These are phyloP conservation scores for Linum usitatissimum DNA, from an alignment of 345 rosid genomes.

Conservation along the genomic window DNA sequence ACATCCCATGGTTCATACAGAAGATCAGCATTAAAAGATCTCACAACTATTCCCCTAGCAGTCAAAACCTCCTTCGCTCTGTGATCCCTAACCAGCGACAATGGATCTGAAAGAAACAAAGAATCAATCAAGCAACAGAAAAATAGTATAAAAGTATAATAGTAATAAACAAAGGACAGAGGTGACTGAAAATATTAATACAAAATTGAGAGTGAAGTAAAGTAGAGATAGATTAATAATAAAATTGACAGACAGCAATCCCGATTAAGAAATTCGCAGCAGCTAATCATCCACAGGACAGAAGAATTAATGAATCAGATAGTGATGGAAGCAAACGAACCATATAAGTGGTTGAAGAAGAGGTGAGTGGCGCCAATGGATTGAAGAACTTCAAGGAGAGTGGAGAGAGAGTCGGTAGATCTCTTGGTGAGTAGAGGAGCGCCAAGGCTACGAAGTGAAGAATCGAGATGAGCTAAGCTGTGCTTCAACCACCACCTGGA, in stretches of 20 bases:
- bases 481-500: conserved; percentile 99
- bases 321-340: conserved; percentile 33
- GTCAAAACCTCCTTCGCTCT: conserved; percentile 71
- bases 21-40: conserved; percentile 86
- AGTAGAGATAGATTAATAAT: too few species aligned
- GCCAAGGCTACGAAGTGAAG: conserved; percentile 81
- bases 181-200: too few species aligned
- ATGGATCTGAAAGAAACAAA: conserved; percentile 57
- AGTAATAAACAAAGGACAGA: background rate
- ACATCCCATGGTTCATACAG: conserved; percentile 99
- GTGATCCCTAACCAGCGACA: conserved; percentile 92
- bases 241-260: too few species aligned
- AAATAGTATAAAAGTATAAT: background rate
- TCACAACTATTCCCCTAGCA: conserved; percentile 59
- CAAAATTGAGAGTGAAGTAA: too few species aligned
- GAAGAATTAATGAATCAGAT: background rate
- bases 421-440: conserved; percentile 73
- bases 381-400: conserved; percentile 71
- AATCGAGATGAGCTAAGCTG: conserved; percentile 81
- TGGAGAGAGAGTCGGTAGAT: conserved; percentile 70
- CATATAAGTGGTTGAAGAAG: conserved; percentile 97
- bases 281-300: too few species aligned
- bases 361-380: conserved; percentile 89
- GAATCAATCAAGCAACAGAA: background rate
- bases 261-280: too few species aligned